Evolutionary conservation across 345 rosid genomes (phyloP), one percentile per base, ranked within the genome.

Genomic region (Brassica juncea): DNA sequence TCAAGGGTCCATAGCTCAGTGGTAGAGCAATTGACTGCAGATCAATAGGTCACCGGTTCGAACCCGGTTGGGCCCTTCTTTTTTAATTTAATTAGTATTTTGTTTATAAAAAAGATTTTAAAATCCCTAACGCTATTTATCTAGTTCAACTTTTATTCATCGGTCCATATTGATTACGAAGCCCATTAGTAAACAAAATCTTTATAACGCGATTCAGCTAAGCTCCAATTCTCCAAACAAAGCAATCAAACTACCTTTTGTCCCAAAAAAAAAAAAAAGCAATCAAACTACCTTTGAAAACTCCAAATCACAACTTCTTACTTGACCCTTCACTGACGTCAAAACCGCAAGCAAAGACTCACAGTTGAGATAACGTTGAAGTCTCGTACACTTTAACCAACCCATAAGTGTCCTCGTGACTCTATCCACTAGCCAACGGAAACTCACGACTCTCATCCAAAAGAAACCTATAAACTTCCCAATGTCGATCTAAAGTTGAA

Each of bases 1-100:
- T 3, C 57, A 5, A 5, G 58, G 58, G 90, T 89, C 87, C 87
- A 84, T 90, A 86, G 92, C 91, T 92, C 91, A 88, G 94, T 88
- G 90, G 95, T 90, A 88, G 95, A 90, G 92, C 91, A 89, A 87
- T 89, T 92, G 91, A 88, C 92, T 90, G 88, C 88, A 88, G 92
- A 88, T 90, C 91, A 90, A 88, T 87, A 89, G 95, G 92, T 89
- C 95, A 84, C 82, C 79, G 88, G 88, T 84, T 85, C 86, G 82
- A 80, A 76, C 85, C 81, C 86, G 82, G 85, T 83, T 79, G 89
- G 86, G 87, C 87, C 85, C 84, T 77, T 0, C 0, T 5, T 4
- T 47, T 47, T 47, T 47, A 1, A 0, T 47, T 47, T 4, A 12
- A 1, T 47, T 47, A 47, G 21, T 47, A 12, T 47, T 12, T 47